Evolutionary conservation across 2,329 filamentous ascomycete genomes (phyloP).

Genomic region (Aquanectria penicillioides): DNA sequence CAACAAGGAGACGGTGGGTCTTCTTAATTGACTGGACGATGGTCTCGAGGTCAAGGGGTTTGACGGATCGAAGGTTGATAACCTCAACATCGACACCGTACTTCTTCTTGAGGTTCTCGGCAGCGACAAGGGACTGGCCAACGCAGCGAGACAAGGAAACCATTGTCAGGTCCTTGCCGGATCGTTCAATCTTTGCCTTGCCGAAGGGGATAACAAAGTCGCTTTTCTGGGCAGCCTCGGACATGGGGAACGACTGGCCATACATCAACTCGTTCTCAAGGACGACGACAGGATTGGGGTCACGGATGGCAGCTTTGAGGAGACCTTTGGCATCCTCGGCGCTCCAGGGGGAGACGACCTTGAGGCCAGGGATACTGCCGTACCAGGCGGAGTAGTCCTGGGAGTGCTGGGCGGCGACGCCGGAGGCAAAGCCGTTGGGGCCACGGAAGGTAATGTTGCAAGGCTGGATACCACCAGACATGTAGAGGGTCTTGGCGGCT

Average conservation of each 20-base stretch:
- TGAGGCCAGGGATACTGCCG: slow-evolving; percentile 95
- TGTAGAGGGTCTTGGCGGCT: slow-evolving; percentile 98
- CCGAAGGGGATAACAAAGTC: slow-evolving; percentile 98
- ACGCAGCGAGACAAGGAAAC: slow-evolving; percentile 96
- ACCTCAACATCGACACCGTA: slow-evolving; percentile 97
- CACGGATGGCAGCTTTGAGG: slow-evolving; percentile 95
- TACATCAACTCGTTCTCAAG: slow-evolving; percentile 93
- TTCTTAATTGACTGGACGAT: slow-evolving; percentile 99
- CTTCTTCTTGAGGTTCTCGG: slow-evolving; percentile 92
- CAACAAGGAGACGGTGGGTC: slow-evolving; percentile 88
- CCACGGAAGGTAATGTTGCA: slow-evolving; percentile 99
- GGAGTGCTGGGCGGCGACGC: slow-evolving; percentile 97
- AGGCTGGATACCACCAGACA: slow-evolving; percentile 99
- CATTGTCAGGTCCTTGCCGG: slow-evolving; percentile 95
- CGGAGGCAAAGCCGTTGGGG: slow-evolving; percentile 95
- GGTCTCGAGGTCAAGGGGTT: slow-evolving; percentile 93
- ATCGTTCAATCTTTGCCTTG: slow-evolving; percentile 98
- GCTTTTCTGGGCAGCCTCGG: slow-evolving; percentile 91
- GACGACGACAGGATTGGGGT: slow-evolving; percentile 95
- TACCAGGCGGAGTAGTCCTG: slow-evolving; percentile 99
- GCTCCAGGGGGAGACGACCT: slow-evolving; percentile 96
- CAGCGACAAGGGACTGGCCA: slow-evolving; percentile 87
- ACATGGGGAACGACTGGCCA: slow-evolving; percentile 96
- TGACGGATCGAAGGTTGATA: slow-evolving; percentile 97
- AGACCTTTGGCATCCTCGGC: slow-evolving; percentile 98